Evolutionary conservation across 1,284 basidiomycete species (phyloP).

Genomic region (Tranzscheliella williamsii): DNA sequence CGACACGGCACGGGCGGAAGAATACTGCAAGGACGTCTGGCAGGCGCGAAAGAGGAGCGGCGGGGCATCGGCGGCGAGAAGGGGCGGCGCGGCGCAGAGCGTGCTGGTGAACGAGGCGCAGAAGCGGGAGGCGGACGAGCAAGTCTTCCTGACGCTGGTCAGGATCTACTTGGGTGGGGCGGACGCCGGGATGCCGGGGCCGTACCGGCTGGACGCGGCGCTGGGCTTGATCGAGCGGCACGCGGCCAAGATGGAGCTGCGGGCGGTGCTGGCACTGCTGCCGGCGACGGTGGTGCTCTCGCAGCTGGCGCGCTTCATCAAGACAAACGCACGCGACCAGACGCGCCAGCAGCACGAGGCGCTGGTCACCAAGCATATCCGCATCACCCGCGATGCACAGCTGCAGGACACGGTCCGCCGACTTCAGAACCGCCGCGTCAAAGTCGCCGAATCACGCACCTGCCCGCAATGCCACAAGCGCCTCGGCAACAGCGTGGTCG

Average conservation of each 20-base stretch:
- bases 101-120: conserved; percentile 25
- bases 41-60: not conserved
- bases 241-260: conserved; percentile 76
- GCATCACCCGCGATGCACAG: conserved; percentile 73
- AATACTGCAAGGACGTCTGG: conserved; percentile 61
- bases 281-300: conserved; percentile 82
- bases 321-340: conserved; percentile 29
- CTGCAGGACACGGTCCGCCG: conserved; percentile 73
- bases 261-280: conserved; percentile 78
- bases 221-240: conserved; percentile 81
- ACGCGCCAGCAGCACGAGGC: conserved; percentile 26
- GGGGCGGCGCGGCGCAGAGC: conserved; percentile 5
- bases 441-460: conserved; percentile 81
- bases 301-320: conserved; percentile 73
- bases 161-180: conserved; percentile 73
- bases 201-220: conserved; percentile 67
- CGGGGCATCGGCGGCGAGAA: not conserved
- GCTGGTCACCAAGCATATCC: conserved; percentile 69
- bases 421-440: conserved; percentile 80
- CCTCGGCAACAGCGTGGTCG: conserved; percentile 89
- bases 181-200: not conserved
- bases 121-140: conserved; percentile 22
- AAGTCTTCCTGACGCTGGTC: conserved; percentile 81
- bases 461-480: conserved; percentile 95
- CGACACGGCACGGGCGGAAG: conserved; percentile 82